phyloP scores from a whole-genome alignment of 306 rosid genomes.

The Corylus heterophylla region DNA sequence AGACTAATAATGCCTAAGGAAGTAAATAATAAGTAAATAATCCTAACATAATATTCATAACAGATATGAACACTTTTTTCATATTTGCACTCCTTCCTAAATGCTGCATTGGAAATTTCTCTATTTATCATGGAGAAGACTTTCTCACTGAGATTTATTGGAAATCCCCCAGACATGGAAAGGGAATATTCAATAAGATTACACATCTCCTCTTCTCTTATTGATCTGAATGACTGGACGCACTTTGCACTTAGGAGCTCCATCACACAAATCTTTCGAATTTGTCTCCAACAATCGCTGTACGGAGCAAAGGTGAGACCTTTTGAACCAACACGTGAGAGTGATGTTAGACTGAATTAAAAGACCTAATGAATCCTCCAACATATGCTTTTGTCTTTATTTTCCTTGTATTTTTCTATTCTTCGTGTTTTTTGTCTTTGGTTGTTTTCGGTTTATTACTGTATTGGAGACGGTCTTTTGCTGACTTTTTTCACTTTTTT shows the following conservation, averaged over 20 bases:
- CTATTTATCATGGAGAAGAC: neutral
- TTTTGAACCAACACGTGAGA: too few relatives aligned
- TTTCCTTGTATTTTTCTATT: too few relatives aligned
- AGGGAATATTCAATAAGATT: slow-evolving; percentile 1
- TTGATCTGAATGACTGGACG: slow-evolving; percentile 5
- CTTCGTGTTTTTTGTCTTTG: too few relatives aligned
- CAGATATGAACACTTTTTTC: slow-evolving; percentile 1
- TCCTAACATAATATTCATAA: too few relatives aligned
- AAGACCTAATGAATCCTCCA: too few relatives aligned
- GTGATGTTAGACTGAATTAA: too few relatives aligned
- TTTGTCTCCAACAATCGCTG: slow-evolving; percentile 19
- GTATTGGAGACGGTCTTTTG: too few relatives aligned
- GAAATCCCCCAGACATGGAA: neutral
- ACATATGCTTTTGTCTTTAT: too few relatives aligned
- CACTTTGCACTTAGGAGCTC: neutral
- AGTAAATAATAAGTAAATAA: too few relatives aligned
- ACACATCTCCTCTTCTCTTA: slow-evolving; percentile 27
- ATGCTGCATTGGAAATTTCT: neutral
- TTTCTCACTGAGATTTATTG: neutral
- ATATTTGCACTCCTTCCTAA: neutral
- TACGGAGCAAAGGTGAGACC: slow-evolving; percentile 5
- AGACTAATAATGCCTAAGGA: too few relatives aligned
- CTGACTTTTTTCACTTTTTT: too few relatives aligned
- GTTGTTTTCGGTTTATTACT: too few relatives aligned
- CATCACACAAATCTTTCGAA: neutral